Evolutionary conservation across 345 rosid species (phyloP).

Genomic region (Eucalyptus decipiens): DNA sequence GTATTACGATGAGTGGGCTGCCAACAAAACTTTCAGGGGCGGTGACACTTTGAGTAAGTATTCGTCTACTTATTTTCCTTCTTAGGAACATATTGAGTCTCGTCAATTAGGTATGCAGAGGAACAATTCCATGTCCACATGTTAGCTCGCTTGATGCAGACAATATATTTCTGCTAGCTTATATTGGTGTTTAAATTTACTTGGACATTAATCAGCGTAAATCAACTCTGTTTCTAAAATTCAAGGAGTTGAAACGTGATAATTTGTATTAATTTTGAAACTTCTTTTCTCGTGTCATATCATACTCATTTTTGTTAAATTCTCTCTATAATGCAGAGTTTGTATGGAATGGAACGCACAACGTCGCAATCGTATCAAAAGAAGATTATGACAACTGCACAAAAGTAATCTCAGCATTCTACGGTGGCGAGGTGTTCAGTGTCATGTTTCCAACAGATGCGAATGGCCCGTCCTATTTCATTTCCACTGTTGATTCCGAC

Average conservation of each 20-base stretch:
- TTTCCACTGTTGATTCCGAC: slow-evolving; percentile 6
- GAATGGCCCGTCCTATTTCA: slow-evolving; percentile 5
- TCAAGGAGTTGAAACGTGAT: neutral
- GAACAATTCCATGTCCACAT: neutral
- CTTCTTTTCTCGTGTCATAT: neutral
- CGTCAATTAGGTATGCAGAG: neutral
- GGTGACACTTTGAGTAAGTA: slow-evolving; percentile 10
- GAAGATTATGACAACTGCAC: slow-evolving; percentile 7
- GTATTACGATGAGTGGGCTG: slow-evolving; percentile 5
- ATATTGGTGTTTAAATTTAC: neutral
- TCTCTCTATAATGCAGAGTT: neutral
- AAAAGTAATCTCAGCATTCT: neutral
- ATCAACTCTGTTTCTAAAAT: neutral
- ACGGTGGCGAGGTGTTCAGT: neutral
- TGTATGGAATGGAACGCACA: slow-evolving; percentile 8
- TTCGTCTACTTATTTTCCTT: neutral
- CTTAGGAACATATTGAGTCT: neutral
- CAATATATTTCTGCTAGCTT: neutral
- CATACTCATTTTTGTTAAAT: neutral
- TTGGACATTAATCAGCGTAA: neutral
- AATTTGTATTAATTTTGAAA: neutral
- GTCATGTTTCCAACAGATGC: neutral
- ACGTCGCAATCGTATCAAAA: neutral
- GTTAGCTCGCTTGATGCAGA: neutral
- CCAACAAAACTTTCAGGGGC: neutral